phyloP scores from a whole-genome alignment of 192 early-diverging fungal genomes.

The Backusella tarrabulga region DNA sequence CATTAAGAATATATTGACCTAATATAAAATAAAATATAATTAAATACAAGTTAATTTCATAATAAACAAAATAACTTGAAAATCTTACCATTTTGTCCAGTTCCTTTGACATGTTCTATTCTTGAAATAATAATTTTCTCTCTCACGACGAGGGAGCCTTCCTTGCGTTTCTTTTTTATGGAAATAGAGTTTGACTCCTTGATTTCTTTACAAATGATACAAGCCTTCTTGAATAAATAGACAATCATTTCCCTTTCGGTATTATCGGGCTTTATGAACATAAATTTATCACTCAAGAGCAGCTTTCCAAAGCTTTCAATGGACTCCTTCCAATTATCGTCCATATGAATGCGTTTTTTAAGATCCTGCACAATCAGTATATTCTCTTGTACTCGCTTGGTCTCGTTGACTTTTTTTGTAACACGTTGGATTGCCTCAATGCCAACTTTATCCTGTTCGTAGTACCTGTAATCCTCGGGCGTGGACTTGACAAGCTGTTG shows the following conservation, averaged over 20 bases:
- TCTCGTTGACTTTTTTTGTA: slow-evolving; percentile 89
- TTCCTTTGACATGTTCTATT: slow-evolving; percentile 8
- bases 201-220: slow-evolving; percentile 95
- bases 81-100: neutral
- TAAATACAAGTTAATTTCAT: neutral
- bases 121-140: slow-evolving; percentile 13
- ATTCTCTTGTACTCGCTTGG: slow-evolving; percentile 87
- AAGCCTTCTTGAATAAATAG: slow-evolving; percentile 90
- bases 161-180: slow-evolving; percentile 59
- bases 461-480: slow-evolving; percentile 50
- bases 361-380: slow-evolving; percentile 75
- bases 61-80: neutral
- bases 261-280: slow-evolving; percentile 64
- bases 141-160: slow-evolving; percentile 30
- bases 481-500: slow-evolving; percentile 69
- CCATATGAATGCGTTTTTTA: slow-evolving; percentile 59
- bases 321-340: slow-evolving; percentile 78
- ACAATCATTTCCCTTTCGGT: slow-evolving; percentile 79
- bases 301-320: slow-evolving; percentile 79
- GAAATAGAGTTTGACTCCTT: slow-evolving; percentile 34
- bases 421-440: slow-evolving; percentile 80
- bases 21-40: neutral
- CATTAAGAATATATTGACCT: slow-evolving; percentile 57
- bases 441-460: slow-evolving; percentile 67
- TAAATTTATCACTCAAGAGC: slow-evolving; percentile 84